phyloP scores from a whole-genome alignment of 176 grass and related monocot species.

The barley (Hordeum vulgare) region DNA sequence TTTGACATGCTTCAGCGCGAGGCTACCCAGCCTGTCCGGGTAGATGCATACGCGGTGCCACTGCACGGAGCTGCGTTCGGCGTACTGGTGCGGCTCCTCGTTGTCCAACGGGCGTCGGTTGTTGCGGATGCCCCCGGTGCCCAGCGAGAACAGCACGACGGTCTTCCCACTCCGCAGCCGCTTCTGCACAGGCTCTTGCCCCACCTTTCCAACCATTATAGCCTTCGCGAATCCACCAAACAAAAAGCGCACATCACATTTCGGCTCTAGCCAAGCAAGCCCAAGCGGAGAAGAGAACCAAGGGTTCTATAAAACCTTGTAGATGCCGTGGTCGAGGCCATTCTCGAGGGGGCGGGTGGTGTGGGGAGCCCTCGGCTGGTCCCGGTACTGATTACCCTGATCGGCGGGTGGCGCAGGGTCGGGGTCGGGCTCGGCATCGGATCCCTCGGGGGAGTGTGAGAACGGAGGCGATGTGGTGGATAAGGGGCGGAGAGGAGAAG shows the following conservation, averaged over 20 bases:
- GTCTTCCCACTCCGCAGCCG: conserved; percentile 45
- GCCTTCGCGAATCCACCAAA: conserved; percentile 39
- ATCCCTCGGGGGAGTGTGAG: conserved; percentile 13
- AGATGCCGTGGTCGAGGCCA: conserved; percentile 78
- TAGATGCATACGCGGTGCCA: conserved; percentile 94
- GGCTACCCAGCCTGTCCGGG: conserved; percentile 30
- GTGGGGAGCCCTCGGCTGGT: conserved; percentile 1
- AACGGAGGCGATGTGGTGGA: conserved; percentile 16
- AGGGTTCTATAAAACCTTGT: conserved; percentile 42
- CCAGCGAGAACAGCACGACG: conserved; percentile 75
- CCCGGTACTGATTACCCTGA: neutral
- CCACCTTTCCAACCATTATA: conserved; percentile 79
- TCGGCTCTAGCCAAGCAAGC: neutral
- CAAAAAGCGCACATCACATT: neutral
- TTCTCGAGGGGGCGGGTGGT: conserved; percentile 68
- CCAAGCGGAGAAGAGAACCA: neutral
- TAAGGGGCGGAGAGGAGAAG: conserved; percentile 12
- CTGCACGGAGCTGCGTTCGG: conserved; percentile 72
- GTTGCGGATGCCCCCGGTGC: conserved; percentile 89
- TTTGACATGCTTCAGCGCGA: conserved; percentile 65
- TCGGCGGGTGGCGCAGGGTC: neutral
- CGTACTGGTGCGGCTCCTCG: conserved; percentile 76
- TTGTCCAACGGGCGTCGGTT: conserved; percentile 74
- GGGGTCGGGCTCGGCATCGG: conserved; percentile 9
- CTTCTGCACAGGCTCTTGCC: conserved; percentile 70